A percentile compares a stretch with the other conserved stretches of the same genome.
phyloP scores from a whole-genome alignment of 2,329 filamentous ascomycete species.

The Ploettnerulaceae sp. region DNA sequence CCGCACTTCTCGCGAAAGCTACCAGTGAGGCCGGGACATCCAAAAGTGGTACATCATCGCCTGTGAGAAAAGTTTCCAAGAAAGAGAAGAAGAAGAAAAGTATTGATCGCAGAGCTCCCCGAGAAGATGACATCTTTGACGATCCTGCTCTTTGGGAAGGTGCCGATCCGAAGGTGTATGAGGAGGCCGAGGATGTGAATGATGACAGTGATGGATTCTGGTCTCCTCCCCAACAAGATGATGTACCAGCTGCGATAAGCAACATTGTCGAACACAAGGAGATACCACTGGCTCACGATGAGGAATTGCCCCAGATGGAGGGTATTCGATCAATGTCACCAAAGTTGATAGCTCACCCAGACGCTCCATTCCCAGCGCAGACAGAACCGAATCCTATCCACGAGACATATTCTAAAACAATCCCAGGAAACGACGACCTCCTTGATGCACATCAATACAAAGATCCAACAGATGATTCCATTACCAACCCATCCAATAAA shows the following conservation, averaged over 20 bases:
- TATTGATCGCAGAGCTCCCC: slow-evolving; percentile 38
- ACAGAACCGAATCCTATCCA: not conserved
- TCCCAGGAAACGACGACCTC: not conserved
- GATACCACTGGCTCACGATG: not conserved
- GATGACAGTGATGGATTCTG: slow-evolving; percentile 33
- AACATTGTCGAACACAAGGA: not conserved
- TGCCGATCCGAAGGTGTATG: slow-evolving; percentile 35
- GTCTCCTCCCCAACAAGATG: slow-evolving; percentile 31
- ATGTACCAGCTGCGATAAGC: slow-evolving; percentile 6
- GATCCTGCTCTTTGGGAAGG: slow-evolving; percentile 43
- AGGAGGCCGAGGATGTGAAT: slow-evolving; percentile 24
- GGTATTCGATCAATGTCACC: not conserved
- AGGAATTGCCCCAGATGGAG: not conserved
- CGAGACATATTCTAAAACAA: not conserved
- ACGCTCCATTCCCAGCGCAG: not conserved
- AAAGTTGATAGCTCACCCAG: not conserved
- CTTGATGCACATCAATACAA: slow-evolving; percentile 5
- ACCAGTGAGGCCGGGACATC: slow-evolving; percentile 1
- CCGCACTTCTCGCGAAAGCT: slow-evolving; percentile 17
- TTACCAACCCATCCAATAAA: slow-evolving; percentile 15
- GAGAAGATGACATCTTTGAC: slow-evolving; percentile 44
- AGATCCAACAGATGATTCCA: slow-evolving; percentile 14
- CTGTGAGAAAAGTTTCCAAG: slow-evolving; percentile 34
- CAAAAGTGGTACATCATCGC: slow-evolving; percentile 16
- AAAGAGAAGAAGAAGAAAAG: slow-evolving; percentile 38